Evolutionary conservation across 2,329 filamentous ascomycete genomes (phyloP).

Genomic region (Bertia moriformis): DNA sequence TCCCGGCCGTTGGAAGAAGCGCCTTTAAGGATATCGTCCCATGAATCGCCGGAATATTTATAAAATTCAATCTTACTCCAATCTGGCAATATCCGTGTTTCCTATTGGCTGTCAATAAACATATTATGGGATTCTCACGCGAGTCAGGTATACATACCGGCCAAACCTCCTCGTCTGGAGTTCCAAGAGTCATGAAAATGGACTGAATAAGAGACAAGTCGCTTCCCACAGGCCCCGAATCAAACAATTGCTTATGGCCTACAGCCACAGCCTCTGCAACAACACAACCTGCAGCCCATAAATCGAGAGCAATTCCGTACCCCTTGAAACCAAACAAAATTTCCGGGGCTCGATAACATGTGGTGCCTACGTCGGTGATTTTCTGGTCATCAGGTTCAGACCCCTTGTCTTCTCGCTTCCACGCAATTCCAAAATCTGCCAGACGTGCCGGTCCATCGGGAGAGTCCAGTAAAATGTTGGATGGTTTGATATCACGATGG

Average conservation of each 20-base stretch:
- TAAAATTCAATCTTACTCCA: constrained; percentile 40
- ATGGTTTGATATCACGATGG: constrained; percentile 60
- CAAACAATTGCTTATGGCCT: constrained; percentile 35
- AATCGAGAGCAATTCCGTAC: constrained; percentile 46
- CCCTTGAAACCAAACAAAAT: constrained; percentile 49
- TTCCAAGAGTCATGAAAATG: constrained; percentile 46
- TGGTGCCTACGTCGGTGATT: constrained; percentile 60
- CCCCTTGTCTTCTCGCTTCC: constrained; percentile 25
- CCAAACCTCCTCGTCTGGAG: constrained; percentile 38
- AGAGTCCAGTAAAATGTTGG: constrained; percentile 46
- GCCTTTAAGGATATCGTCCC: constrained; percentile 35
- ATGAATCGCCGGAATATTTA: constrained; percentile 32
- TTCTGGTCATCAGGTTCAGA: constrained; percentile 40
- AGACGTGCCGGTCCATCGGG: constrained; percentile 43
- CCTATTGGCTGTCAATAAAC: not conserved
- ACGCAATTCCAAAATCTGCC: constrained; percentile 58
- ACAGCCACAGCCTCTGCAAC: constrained; percentile 33
- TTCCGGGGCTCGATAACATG: constrained; percentile 56
- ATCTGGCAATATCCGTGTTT: not conserved
- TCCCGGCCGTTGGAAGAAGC: constrained; percentile 29
- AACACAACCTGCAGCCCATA: constrained; percentile 60
- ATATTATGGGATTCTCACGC: not conserved
- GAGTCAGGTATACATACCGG: constrained; percentile 28
- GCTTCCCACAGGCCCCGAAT: constrained; percentile 46
- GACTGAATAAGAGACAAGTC: constrained; percentile 48